Conservation (phyloP, 257 asterid genomes). For the Linaria vulgaris region DNA sequence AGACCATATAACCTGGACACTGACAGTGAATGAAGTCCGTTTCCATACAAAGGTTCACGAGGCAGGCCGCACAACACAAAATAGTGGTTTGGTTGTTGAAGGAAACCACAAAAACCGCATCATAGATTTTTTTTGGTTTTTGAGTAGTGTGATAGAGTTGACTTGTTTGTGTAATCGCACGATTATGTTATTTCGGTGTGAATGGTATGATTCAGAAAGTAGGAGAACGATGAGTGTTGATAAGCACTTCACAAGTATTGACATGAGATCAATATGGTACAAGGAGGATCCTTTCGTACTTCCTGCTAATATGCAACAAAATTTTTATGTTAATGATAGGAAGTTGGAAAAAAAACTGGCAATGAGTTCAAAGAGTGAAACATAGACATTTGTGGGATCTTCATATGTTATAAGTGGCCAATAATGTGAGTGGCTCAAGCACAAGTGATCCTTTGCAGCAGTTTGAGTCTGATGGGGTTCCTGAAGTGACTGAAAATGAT, state of each 20-base stretch:
- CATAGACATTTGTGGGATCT: slow-evolving; percentile 15
- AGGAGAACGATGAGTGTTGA: neutral
- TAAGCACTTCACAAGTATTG: too few species aligned
- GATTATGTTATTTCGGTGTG: neutral
- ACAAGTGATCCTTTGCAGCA: too few species aligned
- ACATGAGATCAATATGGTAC: slow-evolving; percentile 13
- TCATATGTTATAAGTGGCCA: neutral
- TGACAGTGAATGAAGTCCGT: slow-evolving; percentile 9
- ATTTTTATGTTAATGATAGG: too few species aligned
- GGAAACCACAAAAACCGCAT: slow-evolving; percentile 8
- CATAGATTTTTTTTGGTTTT: neutral
- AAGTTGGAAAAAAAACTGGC: neutral
- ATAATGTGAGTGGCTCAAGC: too few species aligned
- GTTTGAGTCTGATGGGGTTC: too few species aligned
- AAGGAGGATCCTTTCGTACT: slow-evolving; percentile 3
- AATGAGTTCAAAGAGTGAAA: too few species aligned
- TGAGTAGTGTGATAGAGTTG: slow-evolving; percentile 1
- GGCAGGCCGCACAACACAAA: slow-evolving; percentile 1
- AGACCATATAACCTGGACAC: neutral
- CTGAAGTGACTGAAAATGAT: too few species aligned
- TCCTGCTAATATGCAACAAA: neutral
- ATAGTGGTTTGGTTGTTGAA: slow-evolving; percentile 14
- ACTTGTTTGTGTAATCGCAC: neutral
- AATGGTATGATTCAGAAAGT: neutral
- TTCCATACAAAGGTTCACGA: slow-evolving; percentile 10